Base-by-base conservation (phyloP, 139 green algal species). In the Penium margaritaceum region DNA sequence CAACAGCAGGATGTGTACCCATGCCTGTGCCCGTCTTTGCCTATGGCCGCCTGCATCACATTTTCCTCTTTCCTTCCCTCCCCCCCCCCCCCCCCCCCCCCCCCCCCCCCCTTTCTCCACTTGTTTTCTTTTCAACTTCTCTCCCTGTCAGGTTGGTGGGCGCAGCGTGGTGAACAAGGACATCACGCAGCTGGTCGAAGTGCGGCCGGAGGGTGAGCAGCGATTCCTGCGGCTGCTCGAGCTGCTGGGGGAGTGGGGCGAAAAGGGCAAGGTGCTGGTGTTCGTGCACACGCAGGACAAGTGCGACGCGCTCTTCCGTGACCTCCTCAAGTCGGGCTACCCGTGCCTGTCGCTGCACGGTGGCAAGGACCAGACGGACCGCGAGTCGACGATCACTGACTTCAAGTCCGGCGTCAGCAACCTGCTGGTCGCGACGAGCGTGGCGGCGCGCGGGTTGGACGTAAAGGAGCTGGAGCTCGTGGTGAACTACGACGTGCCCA, bases 401-500 rank as follows among this genome's bases (percentile, higher is more conserved):
- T 99, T 97, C 85, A 97, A 97, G 76, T 63, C 77, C 5, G 87
- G 84, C 64, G 92, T 98, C 19, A 93, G 91, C 84, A 95, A 94
- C 84, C 85, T 98, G 15, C 36, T 88, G 14, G 55, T 88, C 5
- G 84, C 84, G 17, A 88, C 84, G 5, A 84, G 75, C 38, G 85
- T 99, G 7, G 94, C 94, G 5, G 94, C 94, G 2, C 83, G 94
- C 15, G 94, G 94, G 0, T 86, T 99, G 46, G 94, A 98, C 75
- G 94, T 99, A 0, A 90, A 90, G 73, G 91, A 96, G 21, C 78
- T 97, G 34, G 84, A 92, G 68, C 85, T 99, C 62, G 90, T 96
- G 9, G 76, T 98, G 32, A 99, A 99, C 85, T 97, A 96, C 72
- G 94, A 99, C 68, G 75, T 84, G 46, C 94, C 94, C 65, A 97